Evolutionary conservation across 768 basidiomycete genomes (phyloP).

Genomic region (Rhodotorula kratochvilovae): DNA sequence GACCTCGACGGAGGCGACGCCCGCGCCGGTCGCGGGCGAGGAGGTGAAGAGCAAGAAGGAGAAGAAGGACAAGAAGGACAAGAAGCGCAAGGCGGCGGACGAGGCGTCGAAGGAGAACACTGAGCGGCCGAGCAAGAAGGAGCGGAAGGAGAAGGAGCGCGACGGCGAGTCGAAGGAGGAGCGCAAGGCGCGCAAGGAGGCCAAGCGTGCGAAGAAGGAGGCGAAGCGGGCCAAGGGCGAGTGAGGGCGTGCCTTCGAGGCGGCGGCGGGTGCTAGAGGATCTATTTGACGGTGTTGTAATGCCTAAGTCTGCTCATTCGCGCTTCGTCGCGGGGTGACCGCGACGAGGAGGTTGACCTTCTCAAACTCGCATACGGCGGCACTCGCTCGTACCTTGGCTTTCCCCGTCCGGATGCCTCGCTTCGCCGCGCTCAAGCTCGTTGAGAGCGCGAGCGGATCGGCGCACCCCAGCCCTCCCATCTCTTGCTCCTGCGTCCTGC

Average conservation of each 20-base stretch:
- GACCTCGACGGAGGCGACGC: background rate
- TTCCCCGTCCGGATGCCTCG: no score
- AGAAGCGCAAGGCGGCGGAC: background rate
- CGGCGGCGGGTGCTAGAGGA: background rate
- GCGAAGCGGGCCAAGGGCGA: background rate
- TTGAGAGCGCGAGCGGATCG: no score
- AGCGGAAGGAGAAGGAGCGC: background rate
- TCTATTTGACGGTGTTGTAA: background rate
- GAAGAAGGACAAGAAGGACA: background rate
- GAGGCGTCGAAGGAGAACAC: background rate
- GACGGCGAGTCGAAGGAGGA: background rate
- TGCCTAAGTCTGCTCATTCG: background rate
- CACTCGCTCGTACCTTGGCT: background rate
- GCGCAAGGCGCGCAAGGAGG: background rate
- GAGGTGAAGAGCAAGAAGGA: background rate
- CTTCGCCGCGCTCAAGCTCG: no score
- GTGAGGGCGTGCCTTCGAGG: background rate
- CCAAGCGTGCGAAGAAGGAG: slow-evolving; percentile 13
- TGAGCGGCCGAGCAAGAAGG: background rate
- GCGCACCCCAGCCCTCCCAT: no score
- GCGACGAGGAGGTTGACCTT: background rate
- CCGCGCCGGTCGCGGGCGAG: background rate
- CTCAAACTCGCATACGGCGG: background rate
- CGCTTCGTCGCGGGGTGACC: background rate
- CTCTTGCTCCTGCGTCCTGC: no score